Evolutionary conservation across 2,329 filamentous ascomycete species (phyloP).

Genomic region (Neofusicoccum umdonicola): DNA sequence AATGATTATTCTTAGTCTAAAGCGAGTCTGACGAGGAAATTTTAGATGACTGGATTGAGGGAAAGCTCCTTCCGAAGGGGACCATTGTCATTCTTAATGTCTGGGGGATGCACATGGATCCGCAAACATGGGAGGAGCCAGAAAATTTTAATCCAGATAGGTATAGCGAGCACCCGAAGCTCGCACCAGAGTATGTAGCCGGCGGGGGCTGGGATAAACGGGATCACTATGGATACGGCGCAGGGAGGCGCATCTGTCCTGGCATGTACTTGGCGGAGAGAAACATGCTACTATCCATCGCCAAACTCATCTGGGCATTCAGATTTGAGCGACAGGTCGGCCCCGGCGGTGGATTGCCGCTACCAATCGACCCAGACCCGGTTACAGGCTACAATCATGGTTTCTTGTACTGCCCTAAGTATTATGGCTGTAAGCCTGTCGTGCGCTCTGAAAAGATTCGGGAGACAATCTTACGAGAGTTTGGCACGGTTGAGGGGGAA

Average conservation of each 20-base stretch:
- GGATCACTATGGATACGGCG: conserved; percentile 51
- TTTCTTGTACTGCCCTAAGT: conserved; percentile 13
- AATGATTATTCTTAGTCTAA: no score
- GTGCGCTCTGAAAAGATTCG: background rate
- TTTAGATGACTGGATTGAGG: conserved; percentile 41
- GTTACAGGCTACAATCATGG: conserved; percentile 8
- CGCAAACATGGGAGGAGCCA: conserved; percentile 21
- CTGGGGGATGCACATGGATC: conserved; percentile 39
- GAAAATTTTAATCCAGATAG: conserved; percentile 21
- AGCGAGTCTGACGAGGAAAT: background rate
- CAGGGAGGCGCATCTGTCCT: conserved; percentile 53
- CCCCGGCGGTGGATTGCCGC: background rate
- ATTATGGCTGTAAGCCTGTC: conserved; percentile 1
- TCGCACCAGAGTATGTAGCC: background rate
- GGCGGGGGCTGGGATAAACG: conserved; percentile 29
- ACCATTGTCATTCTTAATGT: conserved; percentile 38
- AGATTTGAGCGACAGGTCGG: conserved; percentile 10
- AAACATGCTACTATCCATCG: conserved; percentile 39
- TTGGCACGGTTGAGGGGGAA: background rate
- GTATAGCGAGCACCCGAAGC: background rate
- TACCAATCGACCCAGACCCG: background rate
- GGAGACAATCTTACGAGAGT: conserved; percentile 3
- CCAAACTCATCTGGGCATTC: conserved; percentile 18
- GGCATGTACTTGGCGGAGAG: conserved; percentile 54
- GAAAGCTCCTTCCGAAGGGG: conserved; percentile 42